These are phyloP conservation scores for Dichotomocladium elegans DNA, from an alignment of 371 early-diverging fungal species.

Conservation along the genomic window DNA sequence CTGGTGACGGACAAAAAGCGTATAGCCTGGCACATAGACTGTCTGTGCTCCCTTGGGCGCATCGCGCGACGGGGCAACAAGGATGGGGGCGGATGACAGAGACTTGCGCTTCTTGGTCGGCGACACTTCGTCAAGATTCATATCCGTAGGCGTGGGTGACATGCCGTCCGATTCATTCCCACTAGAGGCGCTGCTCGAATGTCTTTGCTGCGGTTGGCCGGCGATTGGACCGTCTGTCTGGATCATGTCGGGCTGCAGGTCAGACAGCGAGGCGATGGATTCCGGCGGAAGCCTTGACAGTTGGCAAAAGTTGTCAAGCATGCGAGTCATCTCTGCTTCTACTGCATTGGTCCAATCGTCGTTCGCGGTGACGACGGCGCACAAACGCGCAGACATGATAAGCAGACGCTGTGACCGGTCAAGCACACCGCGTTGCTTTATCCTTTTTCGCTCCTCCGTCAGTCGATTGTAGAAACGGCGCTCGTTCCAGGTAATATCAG, in stretches of 20 bases:
- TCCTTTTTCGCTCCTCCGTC: conserved; percentile 51
- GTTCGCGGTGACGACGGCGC: conserved; percentile 36
- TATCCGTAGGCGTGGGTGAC: conserved; percentile 7
- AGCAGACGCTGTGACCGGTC: conserved; percentile 43
- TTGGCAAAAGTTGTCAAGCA: conserved; percentile 28
- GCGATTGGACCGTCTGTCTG: conserved; percentile 6
- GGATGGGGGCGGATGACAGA: conserved; percentile 4
- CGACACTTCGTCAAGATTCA: conserved; percentile 10
- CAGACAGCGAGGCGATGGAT: conserved; percentile 7
- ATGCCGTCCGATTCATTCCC: not conserved
- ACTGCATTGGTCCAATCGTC: conserved; percentile 39
- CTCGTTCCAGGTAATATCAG: conserved; percentile 58
- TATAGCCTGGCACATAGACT: conserved; percentile 32
- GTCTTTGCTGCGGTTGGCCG: conserved; percentile 2
- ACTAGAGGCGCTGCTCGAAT: not conserved
- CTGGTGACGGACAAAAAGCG: conserved; percentile 23
- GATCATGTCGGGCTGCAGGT: conserved; percentile 13
- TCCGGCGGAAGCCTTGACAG: conserved; percentile 16
- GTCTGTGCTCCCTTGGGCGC: conserved; percentile 36
- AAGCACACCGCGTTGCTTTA: conserved; percentile 37
- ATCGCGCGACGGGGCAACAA: conserved; percentile 3
- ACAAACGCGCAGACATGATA: conserved; percentile 29
- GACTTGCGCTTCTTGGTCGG: conserved; percentile 31
- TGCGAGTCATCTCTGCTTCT: conserved; percentile 26
- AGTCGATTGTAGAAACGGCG: conserved; percentile 56